These are phyloP conservation scores for Turnera subulata DNA, from an alignment of 345 rosid genomes.

Conservation along the genomic window DNA sequence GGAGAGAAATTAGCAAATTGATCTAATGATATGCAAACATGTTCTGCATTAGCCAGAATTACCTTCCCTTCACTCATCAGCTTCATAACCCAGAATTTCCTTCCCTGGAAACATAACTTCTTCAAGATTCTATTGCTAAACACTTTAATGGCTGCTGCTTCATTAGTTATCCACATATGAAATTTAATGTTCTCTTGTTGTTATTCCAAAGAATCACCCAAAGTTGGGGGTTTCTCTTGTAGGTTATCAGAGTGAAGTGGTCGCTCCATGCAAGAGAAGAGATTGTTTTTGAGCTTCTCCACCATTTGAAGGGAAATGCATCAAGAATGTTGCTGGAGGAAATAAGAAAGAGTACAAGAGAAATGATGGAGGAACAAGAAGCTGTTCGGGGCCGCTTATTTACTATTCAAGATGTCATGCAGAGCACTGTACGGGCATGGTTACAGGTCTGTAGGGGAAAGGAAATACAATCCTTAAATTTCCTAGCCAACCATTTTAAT, in stretches of 20 bases:
- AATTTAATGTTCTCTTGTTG: too few species aligned
- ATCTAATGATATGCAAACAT: background rate
- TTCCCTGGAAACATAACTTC: too few species aligned
- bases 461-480: background rate
- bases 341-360: slow-evolving; percentile 69
- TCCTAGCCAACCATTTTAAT: background rate
- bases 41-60: background rate
- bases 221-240: slow-evolving; percentile 4
- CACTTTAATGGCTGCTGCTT: too few species aligned
- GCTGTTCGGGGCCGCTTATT: slow-evolving; percentile 93
- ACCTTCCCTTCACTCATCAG: background rate
- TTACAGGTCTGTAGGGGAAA: slow-evolving; percentile 54
- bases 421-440: slow-evolving; percentile 98
- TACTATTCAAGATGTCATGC: slow-evolving; percentile 98
- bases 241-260: slow-evolving; percentile 98
- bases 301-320: slow-evolving; percentile 65
- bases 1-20: background rate
- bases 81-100: too few species aligned
- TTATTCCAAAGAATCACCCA: background rate
- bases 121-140: too few species aligned
- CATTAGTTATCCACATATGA: too few species aligned
- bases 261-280: slow-evolving; percentile 98
- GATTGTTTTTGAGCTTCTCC: slow-evolving; percentile 87
- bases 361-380: slow-evolving; percentile 98
- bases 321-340: slow-evolving; percentile 50